Percentiles rank a stretch among this genome's conserved stretches.
Evolutionary conservation across 2,329 filamentous ascomycete species (phyloP).

Genomic region (Penicillium capsulatum): DNA sequence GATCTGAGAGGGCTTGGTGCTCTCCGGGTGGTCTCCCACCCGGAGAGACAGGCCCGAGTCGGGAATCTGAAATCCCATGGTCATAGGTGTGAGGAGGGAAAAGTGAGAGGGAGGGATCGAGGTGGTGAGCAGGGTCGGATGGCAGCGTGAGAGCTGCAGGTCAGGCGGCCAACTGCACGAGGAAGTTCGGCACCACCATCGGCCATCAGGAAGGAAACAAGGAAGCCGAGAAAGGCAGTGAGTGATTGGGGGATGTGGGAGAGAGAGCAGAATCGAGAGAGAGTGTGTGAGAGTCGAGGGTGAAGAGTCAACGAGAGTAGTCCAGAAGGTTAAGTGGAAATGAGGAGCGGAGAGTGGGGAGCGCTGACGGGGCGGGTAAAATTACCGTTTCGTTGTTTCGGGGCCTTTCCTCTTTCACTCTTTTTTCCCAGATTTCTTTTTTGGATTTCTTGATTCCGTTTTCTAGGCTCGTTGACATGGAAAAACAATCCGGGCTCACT

Average conservation of each 20-base stretch:
- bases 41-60: constrained; percentile 40
- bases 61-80: constrained; percentile 33
- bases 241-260: constrained; percentile 5
- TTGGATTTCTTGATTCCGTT: neutral
- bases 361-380: constrained; percentile 20
- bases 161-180: constrained; percentile 37
- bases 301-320: constrained; percentile 11
- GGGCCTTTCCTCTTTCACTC: too few species aligned
- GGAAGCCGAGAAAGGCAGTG: constrained; percentile 17
- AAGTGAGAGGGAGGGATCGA: constrained; percentile 14
- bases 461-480: too few species aligned
- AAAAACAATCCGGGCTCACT: too few species aligned
- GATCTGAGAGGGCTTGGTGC: constrained; percentile 39
- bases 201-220: constrained; percentile 30
- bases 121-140: constrained; percentile 26
- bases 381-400: too few species aligned
- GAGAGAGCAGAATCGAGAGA: constrained; percentile 7
- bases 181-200: constrained; percentile 26
- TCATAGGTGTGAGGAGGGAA: constrained; percentile 25
- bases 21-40: constrained; percentile 30
- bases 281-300: constrained; percentile 1
- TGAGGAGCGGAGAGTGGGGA: constrained; percentile 25
- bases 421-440: neutral
- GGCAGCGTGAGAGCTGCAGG: constrained; percentile 38
- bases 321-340: constrained; percentile 15